Evolutionary conservation across 2,329 filamentous ascomycete species (phyloP).

Genomic region (Emergomyces pasteurianus): DNA sequence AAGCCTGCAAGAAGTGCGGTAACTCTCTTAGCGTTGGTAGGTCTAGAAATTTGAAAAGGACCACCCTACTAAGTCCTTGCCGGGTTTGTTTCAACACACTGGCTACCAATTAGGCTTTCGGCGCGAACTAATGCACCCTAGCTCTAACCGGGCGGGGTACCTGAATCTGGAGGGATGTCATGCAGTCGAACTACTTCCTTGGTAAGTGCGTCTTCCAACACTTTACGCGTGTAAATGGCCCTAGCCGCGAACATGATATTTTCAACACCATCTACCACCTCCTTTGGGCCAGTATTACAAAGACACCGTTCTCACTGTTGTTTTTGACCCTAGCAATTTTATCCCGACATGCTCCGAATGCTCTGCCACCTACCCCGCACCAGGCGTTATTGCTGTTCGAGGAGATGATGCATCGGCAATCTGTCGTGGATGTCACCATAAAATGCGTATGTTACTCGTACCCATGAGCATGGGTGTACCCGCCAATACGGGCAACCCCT

Average conservation of each 20-base stretch:
- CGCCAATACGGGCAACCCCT: constrained; percentile 4
- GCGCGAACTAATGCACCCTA: constrained; percentile 58
- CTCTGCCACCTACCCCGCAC: constrained; percentile 51
- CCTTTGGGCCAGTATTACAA: neutral
- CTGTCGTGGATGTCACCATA: constrained; percentile 66
- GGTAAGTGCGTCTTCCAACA: constrained; percentile 28
- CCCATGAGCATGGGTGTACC: neutral
- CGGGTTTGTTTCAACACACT: neutral
- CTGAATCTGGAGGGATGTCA: constrained; percentile 65
- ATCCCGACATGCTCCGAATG: constrained; percentile 66
- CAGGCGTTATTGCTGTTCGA: constrained; percentile 58
- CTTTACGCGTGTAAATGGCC: neutral
- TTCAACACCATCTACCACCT: neutral
- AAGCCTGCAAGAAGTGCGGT: constrained; percentile 45
- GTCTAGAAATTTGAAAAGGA: neutral
- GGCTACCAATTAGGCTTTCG: constrained; percentile 39
- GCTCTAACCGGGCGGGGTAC: constrained; percentile 65
- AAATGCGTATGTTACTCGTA: constrained; percentile 52
- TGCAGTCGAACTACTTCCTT: constrained; percentile 62
- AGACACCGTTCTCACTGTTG: neutral
- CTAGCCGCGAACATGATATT: neutral
- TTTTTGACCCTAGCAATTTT: constrained; percentile 48
- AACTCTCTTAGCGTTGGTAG: constrained; percentile 37
- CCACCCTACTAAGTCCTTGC: neutral
- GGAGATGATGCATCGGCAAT: constrained; percentile 63